Evolutionary conservation across 2,329 filamentous ascomycete species (phyloP).

Genomic region (Colletotrichum abscissum): DNA sequence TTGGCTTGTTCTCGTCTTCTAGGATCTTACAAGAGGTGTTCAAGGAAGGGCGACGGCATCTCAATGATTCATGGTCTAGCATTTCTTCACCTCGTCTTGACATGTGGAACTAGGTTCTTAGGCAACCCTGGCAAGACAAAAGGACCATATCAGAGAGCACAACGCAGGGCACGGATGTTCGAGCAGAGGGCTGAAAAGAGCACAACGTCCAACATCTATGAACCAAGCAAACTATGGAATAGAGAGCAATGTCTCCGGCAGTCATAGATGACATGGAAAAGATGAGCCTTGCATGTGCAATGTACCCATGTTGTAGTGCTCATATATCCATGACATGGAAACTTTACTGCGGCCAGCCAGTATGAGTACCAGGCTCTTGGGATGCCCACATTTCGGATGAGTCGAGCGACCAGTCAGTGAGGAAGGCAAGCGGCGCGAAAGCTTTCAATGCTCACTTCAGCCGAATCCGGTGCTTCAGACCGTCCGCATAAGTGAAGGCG

Average conservation of each 20-base stretch:
- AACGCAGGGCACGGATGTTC: not conserved
- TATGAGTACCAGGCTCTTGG: not conserved
- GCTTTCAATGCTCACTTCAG: slow-evolving; percentile 4
- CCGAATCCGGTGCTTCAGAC: slow-evolving; percentile 2
- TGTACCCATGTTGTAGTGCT: not conserved
- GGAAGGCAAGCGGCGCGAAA: not conserved
- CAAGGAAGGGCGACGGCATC: not conserved
- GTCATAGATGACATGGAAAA: not conserved
- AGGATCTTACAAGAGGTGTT: not conserved
- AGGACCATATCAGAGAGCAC: not conserved
- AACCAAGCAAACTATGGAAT: too few relatives aligned
- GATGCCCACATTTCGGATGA: slow-evolving; percentile 3
- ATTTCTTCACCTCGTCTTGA: not conserved
- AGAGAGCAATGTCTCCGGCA: too few relatives aligned
- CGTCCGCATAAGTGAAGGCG: not conserved
- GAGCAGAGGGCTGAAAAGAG: not conserved
- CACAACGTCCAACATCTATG: not conserved
- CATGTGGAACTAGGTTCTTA: not conserved
- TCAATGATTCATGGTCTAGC: not conserved
- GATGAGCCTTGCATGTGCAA: not conserved
- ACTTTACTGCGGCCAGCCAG: not conserved
- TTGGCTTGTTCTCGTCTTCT: too few relatives aligned
- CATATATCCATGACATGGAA: not conserved
- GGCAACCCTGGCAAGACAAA: not conserved
- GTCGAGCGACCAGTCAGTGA: not conserved